Evolutionary conservation across 1,284 basidiomycete species (phyloP).

Genomic region (Cutaneotrichosporon arboriforme): DNA sequence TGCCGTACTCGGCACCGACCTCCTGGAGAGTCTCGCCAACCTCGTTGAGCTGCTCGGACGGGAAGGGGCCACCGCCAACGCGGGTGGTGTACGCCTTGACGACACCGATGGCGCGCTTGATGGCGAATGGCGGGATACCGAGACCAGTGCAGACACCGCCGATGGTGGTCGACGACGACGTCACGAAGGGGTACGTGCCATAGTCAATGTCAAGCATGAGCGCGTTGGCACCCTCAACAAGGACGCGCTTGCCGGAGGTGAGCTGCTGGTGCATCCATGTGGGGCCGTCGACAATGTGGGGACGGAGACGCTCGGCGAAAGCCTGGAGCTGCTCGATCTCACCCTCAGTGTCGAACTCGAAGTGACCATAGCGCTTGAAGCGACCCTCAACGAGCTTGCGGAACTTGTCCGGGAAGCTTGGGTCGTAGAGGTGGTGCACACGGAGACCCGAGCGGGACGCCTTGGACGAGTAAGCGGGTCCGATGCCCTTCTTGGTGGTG

Average conservation of each 20-base stretch:
- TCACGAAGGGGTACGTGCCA: slow-evolving; percentile 96
- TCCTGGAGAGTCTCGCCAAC: slow-evolving; percentile 85
- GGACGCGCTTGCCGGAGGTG: slow-evolving; percentile 65
- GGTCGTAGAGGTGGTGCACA: slow-evolving; percentile 93
- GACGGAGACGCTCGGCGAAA: slow-evolving; percentile 77
- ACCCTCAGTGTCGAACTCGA: slow-evolving; percentile 97
- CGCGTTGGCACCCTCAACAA: slow-evolving; percentile 96
- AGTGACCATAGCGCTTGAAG: slow-evolving; percentile 96
- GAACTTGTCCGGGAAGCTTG: slow-evolving; percentile 85
- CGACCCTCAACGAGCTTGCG: slow-evolving; percentile 91
- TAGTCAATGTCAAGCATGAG: slow-evolving; percentile 98
- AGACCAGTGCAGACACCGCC: slow-evolving; percentile 94
- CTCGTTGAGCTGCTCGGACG: slow-evolving; percentile 87
- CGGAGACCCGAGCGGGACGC: slow-evolving; percentile 92
- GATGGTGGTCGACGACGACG: slow-evolving; percentile 84
- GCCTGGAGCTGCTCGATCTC: slow-evolving; percentile 90
- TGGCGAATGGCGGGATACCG: slow-evolving; percentile 81
- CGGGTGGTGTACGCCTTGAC: slow-evolving; percentile 97
- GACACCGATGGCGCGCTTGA: slow-evolving; percentile 84
- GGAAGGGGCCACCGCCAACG: slow-evolving; percentile 95
- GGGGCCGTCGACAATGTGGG: slow-evolving; percentile 62
- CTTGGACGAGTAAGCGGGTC: slow-evolving; percentile 96
- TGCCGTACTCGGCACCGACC: slow-evolving; percentile 86
- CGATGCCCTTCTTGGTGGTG: slow-evolving; percentile 96
- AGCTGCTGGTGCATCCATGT: slow-evolving; percentile 51